Conservation (phyloP, 208 protist genomes). For the Trypanosoma conorhini region DNA sequence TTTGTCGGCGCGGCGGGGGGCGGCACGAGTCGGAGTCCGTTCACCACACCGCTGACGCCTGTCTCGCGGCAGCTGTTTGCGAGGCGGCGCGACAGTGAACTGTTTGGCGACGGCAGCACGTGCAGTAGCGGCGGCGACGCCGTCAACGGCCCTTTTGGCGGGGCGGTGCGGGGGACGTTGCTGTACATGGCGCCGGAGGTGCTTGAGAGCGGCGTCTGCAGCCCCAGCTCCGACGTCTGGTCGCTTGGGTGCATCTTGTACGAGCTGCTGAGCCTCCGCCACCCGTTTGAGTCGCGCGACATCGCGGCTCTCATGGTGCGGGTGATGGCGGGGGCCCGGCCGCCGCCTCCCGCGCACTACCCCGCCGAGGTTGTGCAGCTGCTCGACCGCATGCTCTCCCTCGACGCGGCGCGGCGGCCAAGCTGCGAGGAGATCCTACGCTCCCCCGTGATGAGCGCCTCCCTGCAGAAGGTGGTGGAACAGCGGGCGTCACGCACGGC, state of each 20-base stretch:
- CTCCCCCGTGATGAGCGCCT: slow-evolving; percentile 49
- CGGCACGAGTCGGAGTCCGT: background rate
- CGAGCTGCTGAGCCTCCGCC: slow-evolving; percentile 82
- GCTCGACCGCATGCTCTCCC: slow-evolving; percentile 61
- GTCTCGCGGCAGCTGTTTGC: slow-evolving; percentile 17
- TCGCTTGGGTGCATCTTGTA: slow-evolving; percentile 92
- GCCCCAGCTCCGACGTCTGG: slow-evolving; percentile 88
- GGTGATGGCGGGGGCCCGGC: slow-evolving; percentile 64
- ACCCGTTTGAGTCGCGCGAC: slow-evolving; percentile 84
- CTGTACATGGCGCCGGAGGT: slow-evolving; percentile 96
- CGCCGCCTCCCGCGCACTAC: slow-evolving; percentile 75
- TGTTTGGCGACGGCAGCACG: background rate
- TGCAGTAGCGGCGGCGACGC: background rate
- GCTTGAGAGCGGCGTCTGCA: slow-evolving; percentile 69
- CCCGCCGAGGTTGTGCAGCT: slow-evolving; percentile 47
- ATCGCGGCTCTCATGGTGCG: slow-evolving; percentile 74
- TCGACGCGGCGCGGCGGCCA: slow-evolving; percentile 52
- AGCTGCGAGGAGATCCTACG: slow-evolving; percentile 70
- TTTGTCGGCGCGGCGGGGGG: slow-evolving; percentile 21
- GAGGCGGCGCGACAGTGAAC: slow-evolving; percentile 6
- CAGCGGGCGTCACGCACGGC: slow-evolving; percentile 35
- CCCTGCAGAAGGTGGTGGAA: slow-evolving; percentile 37
- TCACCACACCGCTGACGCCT: background rate
- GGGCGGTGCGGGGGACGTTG: slow-evolving; percentile 92
- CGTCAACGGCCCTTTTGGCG: slow-evolving; percentile 24